Conservation (phyloP, 345 rosid genomes). For the Kernera saxatilis region DNA sequence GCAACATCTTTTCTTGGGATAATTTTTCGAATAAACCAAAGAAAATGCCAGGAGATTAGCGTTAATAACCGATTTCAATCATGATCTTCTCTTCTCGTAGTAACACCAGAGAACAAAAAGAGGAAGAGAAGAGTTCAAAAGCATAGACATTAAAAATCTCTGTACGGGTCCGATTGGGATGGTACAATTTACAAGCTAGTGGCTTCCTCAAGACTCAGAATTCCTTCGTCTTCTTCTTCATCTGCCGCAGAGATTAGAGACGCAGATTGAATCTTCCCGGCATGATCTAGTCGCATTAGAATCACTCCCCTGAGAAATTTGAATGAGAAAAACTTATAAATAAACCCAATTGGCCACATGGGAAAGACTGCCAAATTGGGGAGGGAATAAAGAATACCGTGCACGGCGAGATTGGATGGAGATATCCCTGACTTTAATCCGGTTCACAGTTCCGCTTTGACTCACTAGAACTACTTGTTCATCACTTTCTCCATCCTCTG, state of each 20-base stretch:
- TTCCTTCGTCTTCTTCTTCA: constrained; percentile 32
- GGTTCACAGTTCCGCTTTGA: constrained; percentile 85
- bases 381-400: constrained; percentile 37
- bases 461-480: constrained; percentile 94
- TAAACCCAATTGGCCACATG: background rate
- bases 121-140: constrained; percentile 2
- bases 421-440: constrained; percentile 88
- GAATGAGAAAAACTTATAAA: background rate
- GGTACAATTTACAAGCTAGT: constrained; percentile 19
- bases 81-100: constrained; percentile 14
- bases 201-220: constrained; percentile 20
- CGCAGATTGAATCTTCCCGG: constrained; percentile 90
- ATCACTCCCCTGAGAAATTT: constrained; percentile 69
- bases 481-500: constrained; percentile 88
- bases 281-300: constrained; percentile 81
- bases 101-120: background rate
- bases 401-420: constrained; percentile 88
- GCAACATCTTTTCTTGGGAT: background rate
- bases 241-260: constrained; percentile 71
- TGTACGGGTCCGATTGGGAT: constrained; percentile 1
- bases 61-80: background rate
- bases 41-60: background rate
- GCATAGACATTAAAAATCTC: constrained; percentile 4
- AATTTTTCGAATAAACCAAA: background rate
- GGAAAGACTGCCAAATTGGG: background rate